phyloP scores from a whole-genome alignment of 305 asterid genomes.

The Fraxinus platypoda region DNA sequence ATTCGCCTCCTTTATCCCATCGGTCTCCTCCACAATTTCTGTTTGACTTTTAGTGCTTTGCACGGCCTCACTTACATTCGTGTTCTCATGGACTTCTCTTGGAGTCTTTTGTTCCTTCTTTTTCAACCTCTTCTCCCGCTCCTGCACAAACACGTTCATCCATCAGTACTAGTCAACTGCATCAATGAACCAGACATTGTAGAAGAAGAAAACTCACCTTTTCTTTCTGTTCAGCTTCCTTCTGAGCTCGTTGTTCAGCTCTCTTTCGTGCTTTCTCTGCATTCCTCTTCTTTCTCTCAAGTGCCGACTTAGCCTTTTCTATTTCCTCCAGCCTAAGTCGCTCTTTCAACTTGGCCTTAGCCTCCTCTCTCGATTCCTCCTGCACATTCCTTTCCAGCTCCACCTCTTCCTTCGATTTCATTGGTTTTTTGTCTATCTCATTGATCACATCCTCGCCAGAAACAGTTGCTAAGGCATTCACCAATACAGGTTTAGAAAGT shows the following conservation, averaged over 20 bases:
- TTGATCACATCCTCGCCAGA: slow-evolving; percentile 23
- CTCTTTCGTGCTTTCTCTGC: slow-evolving; percentile 69
- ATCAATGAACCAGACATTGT: neutral
- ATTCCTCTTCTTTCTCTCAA: slow-evolving; percentile 80
- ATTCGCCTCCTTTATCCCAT: slow-evolving; percentile 33
- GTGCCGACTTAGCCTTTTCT: slow-evolving; percentile 76
- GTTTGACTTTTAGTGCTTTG: slow-evolving; percentile 36
- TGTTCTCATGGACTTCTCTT: slow-evolving; percentile 33
- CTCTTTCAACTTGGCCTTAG: slow-evolving; percentile 65
- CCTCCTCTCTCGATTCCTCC: slow-evolving; percentile 47
- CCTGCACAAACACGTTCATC: slow-evolving; percentile 40
- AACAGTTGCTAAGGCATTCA: slow-evolving; percentile 32
- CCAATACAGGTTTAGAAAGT: slow-evolving; percentile 27
- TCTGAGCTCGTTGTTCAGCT: slow-evolving; percentile 71
- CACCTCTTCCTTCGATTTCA: slow-evolving; percentile 54
- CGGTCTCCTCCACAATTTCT: slow-evolving; percentile 41
- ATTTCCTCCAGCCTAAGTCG: slow-evolving; percentile 68
- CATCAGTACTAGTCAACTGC: neutral
- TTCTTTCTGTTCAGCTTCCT: slow-evolving; percentile 85
- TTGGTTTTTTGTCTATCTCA: slow-evolving; percentile 38
- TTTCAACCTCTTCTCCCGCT: slow-evolving; percentile 73
- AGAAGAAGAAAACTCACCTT: slow-evolving; percentile 49
- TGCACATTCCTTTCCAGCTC: slow-evolving; percentile 59
- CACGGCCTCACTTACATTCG: slow-evolving; percentile 32
- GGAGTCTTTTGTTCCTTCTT: slow-evolving; percentile 76